These are phyloP conservation scores for Beauveria sp. DNA, from an alignment of 2,329 filamentous ascomycete species.

Conservation along the genomic window DNA sequence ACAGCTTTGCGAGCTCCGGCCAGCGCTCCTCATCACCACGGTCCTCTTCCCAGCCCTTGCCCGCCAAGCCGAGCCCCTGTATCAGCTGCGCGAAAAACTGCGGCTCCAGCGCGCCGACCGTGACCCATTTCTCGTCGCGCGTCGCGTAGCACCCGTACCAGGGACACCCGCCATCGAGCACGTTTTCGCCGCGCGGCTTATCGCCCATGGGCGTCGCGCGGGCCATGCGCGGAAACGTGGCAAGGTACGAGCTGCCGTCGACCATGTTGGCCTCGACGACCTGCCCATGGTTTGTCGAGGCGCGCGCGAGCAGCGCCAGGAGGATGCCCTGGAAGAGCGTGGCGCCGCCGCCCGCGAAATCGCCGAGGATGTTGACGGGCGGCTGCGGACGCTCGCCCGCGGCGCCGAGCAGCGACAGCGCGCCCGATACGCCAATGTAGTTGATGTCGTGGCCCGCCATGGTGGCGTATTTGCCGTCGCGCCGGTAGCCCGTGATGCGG, in stretches of 20 bases:
- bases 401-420: constrained; percentile 68
- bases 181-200: constrained; percentile 61
- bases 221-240: constrained; percentile 66
- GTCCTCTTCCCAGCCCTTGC: constrained; percentile 41
- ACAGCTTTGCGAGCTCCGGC: constrained; percentile 55
- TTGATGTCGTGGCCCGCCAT: constrained; percentile 98
- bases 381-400: constrained; percentile 63
- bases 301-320: constrained; percentile 64
- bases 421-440: constrained; percentile 83
- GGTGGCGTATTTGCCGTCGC: constrained; percentile 73
- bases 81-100: constrained; percentile 71
- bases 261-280: constrained; percentile 97
- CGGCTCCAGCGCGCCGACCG: constrained; percentile 85
- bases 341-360: constrained; percentile 86
- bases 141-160: constrained; percentile 90
- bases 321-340: constrained; percentile 76
- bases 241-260: constrained; percentile 74
- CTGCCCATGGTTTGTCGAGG: constrained; percentile 63
- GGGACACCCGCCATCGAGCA: constrained; percentile 77
- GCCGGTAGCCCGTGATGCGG: constrained; percentile 82
- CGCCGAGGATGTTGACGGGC: constrained; percentile 77
- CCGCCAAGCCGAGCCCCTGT: constrained; percentile 54
- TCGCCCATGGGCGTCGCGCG: constrained; percentile 57
- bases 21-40: constrained; percentile 57
- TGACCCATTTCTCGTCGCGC: constrained; percentile 68